Base-by-base conservation (phyloP, 768 basidiomycete genomes). In the Lactarius indigo region DNA sequence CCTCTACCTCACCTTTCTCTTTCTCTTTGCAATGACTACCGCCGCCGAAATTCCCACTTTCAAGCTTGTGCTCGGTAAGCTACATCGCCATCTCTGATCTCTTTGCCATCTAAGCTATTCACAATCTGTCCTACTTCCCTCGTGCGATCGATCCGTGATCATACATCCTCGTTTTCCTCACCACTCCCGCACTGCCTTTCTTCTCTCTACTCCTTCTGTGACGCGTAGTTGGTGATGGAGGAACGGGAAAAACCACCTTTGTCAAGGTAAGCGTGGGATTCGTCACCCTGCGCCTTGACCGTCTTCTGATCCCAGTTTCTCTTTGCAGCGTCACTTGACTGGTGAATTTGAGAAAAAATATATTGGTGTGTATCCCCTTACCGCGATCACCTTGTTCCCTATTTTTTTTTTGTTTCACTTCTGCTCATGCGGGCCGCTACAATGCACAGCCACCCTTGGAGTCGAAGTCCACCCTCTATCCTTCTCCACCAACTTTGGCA, bases 301-400 rank as follows among this genome's bases (percentile, higher is more conserved):
- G 79, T 74, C 75, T 81, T 69, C 83, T 87, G 85, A 90, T 88
- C 80, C 73, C 68, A 30, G 61, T 10, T 44, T 37, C 59, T 64
- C 75, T 73, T 70, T 73, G 54, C 75, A 94, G 93, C 93, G 94
- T 78, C 96, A 98, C 81, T 88, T 96, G 87, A 97, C 95, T 71
- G 96, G 96, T 77, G 96, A 98, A 86, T 98, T 99, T 78, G 96
- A 99, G 83, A 99, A 99, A 87, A 99, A 99, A 80, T 98, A 97
- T 81, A 96, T 96, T 68, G 96, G 94, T 96, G 78, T 65, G 90
- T 74, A 42, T 3, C 13, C 35, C 12, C 35, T 30, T 47, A 20
- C 59, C 20, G 23, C 26, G 57, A 37, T 64, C 55, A 55, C 58
- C 28, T 59, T 57, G 47, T 56, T 37, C 35, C 9, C 47, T 5